These are phyloP conservation scores for Talaromyces albobiverticillius DNA, from an alignment of 2,329 filamentous ascomycete species.

Conservation along the genomic window DNA sequence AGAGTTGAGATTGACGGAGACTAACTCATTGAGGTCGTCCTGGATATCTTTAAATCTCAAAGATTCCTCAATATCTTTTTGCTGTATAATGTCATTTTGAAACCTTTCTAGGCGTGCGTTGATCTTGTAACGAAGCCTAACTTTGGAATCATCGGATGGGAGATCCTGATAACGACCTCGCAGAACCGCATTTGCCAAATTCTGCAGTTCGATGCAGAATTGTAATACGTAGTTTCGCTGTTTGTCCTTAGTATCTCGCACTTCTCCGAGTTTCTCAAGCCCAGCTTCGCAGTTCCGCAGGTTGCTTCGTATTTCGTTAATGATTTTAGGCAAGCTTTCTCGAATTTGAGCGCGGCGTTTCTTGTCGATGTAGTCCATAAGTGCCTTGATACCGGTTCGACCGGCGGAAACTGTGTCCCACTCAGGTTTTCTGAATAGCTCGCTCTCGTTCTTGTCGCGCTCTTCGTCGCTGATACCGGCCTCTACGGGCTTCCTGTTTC, in stretches of 20 bases:
- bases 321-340: slow-evolving; percentile 16
- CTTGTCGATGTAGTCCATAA: slow-evolving; percentile 19
- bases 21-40: not conserved
- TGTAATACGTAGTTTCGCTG: slow-evolving; percentile 14
- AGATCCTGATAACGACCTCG: slow-evolving; percentile 18
- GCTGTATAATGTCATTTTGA: not conserved
- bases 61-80: not conserved
- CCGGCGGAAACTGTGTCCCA: slow-evolving; percentile 11
- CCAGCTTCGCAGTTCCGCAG: not conserved
- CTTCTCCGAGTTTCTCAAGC: slow-evolving; percentile 7
- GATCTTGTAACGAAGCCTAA: slow-evolving; percentile 10
- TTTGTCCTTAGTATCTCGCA: slow-evolving; percentile 1
- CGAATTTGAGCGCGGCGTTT: slow-evolving; percentile 17
- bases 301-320: slow-evolving; percentile 16
- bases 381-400: slow-evolving; percentile 14
- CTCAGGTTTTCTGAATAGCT: not conserved
- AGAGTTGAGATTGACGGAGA: not conserved
- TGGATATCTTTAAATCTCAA: not conserved
- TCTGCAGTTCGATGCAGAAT: slow-evolving; percentile 18
- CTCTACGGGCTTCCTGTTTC: slow-evolving; percentile 16
- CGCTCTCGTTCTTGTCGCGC: slow-evolving; percentile 14
- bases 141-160: slow-evolving; percentile 4
- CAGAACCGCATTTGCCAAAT: slow-evolving; percentile 16
- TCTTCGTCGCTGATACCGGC: slow-evolving; percentile 11
- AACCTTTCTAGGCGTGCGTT: not conserved